Percentiles rank a stretch among this genome's conserved stretches.
Evolutionary conservation across 2,329 filamentous ascomycete species (phyloP).

Genomic region (Cercospora citrullina): DNA sequence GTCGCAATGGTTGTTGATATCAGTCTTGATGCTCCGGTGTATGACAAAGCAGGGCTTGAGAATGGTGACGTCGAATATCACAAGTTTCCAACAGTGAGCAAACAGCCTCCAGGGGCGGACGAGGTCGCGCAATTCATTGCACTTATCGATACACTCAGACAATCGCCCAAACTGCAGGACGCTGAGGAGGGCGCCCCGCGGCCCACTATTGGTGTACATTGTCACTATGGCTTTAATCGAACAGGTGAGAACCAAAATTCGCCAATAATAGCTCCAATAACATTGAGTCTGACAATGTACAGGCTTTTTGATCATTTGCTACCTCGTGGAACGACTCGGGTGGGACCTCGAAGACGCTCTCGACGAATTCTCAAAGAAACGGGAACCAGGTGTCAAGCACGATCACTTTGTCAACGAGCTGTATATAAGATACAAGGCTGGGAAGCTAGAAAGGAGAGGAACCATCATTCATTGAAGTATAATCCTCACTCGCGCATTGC

Average conservation of each 20-base stretch:
- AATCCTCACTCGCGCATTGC: not conserved
- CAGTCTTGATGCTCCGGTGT: slow-evolving; percentile 85
- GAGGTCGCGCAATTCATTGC: slow-evolving; percentile 62
- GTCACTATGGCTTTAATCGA: slow-evolving; percentile 88
- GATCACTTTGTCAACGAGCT: slow-evolving; percentile 78
- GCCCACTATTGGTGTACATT: slow-evolving; percentile 74
- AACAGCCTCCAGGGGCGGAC: slow-evolving; percentile 72
- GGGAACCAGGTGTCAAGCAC: slow-evolving; percentile 84
- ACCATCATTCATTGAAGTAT: slow-evolving; percentile 14
- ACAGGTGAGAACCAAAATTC: not conserved
- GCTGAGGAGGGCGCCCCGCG: slow-evolving; percentile 40
- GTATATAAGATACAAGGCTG: slow-evolving; percentile 15
- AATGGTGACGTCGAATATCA: slow-evolving; percentile 54
- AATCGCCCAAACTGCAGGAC: slow-evolving; percentile 38
- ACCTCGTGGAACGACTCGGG: slow-evolving; percentile 78
- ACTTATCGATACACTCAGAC: slow-evolving; percentile 53
- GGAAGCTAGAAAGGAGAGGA: slow-evolving; percentile 25
- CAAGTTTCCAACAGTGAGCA: slow-evolving; percentile 90
- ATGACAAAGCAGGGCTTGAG: slow-evolving; percentile 64
- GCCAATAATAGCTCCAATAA: not conserved
- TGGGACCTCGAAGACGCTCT: slow-evolving; percentile 75
- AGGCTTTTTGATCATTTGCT: slow-evolving; percentile 85
- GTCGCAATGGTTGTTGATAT: slow-evolving; percentile 72
- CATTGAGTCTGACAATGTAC: slow-evolving; percentile 54
- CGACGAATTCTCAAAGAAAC: slow-evolving; percentile 68